Conservation (phyloP, 2,329 filamentous ascomycete species). For the Aspergillus sp. region DNA sequence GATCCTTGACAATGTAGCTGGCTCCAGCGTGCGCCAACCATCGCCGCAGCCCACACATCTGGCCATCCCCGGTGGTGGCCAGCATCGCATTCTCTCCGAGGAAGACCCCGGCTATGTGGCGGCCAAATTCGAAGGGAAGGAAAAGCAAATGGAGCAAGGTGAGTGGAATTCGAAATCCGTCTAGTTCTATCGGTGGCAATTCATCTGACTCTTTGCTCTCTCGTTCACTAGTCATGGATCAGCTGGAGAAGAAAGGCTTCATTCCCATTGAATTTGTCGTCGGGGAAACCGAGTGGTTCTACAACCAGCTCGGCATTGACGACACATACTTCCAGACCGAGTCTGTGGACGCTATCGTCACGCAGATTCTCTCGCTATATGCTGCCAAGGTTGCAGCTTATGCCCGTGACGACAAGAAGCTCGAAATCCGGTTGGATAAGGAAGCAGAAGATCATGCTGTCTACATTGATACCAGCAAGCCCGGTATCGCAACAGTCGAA, state of each 20-base stretch:
- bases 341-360: slow-evolving; percentile 80
- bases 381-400: slow-evolving; percentile 95
- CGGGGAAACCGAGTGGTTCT: slow-evolving; percentile 92
- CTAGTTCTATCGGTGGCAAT: not conserved
- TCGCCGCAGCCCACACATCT: slow-evolving; percentile 89
- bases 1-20: slow-evolving; percentile 57
- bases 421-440: slow-evolving; percentile 95
- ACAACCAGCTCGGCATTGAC: slow-evolving; percentile 94
- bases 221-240: slow-evolving; percentile 67
- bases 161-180: slow-evolving; percentile 31
- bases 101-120: slow-evolving; percentile 93
- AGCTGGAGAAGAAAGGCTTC: slow-evolving; percentile 77
- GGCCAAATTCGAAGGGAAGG: slow-evolving; percentile 89
- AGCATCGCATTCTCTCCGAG: slow-evolving; percentile 76
- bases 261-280: slow-evolving; percentile 82
- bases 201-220: not conserved
- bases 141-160: slow-evolving; percentile 84
- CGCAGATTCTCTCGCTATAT: slow-evolving; percentile 93
- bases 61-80: slow-evolving; percentile 63
- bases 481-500: slow-evolving; percentile 72
- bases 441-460: slow-evolving; percentile 93
- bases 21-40: slow-evolving; percentile 64
- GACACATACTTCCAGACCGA: slow-evolving; percentile 98
- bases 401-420: slow-evolving; percentile 86
- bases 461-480: slow-evolving; percentile 96